These are phyloP conservation scores for Chaetomiaceae sp. DNA, from an alignment of 2,329 filamentous ascomycete species.

Conservation along the genomic window DNA sequence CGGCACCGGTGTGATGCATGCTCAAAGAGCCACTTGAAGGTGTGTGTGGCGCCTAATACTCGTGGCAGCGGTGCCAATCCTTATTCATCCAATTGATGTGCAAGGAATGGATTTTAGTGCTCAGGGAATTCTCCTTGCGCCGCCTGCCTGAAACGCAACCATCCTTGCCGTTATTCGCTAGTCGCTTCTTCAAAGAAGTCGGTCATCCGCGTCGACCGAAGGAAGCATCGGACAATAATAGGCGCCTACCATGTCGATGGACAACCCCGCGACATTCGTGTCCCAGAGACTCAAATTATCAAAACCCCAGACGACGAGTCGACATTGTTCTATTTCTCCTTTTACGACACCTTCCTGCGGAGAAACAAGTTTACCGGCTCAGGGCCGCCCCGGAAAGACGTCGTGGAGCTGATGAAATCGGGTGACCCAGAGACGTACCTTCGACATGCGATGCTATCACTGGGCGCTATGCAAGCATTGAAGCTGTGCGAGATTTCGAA, in stretches of 20 bases:
- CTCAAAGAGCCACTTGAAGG: not conserved
- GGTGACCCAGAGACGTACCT: not conserved
- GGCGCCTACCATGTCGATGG: not conserved
- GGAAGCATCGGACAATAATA: not conserved
- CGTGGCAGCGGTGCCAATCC: no score
- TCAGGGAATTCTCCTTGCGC: not conserved
- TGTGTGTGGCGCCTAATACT: no score
- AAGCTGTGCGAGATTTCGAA: not conserved
- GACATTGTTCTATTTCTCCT: not conserved
- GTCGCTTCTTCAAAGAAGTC: not conserved
- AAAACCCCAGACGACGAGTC: not conserved
- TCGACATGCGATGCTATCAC: not conserved
- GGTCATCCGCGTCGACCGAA: not conserved
- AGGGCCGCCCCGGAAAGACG: not conserved
- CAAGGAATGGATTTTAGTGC: no score
- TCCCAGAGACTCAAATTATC: not conserved
- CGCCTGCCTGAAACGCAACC: not conserved
- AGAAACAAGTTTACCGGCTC: not conserved
- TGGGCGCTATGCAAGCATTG: not conserved
- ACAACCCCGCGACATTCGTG: not conserved
- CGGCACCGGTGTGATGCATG: not conserved
- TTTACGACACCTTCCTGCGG: not conserved
- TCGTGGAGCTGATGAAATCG: not conserved
- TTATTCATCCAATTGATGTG: no score
- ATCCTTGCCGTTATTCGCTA: not conserved